A percentile compares a stretch with the other conserved stretches of the same genome.
These are phyloP conservation scores for Ambrosiella cleistominuta DNA, from an alignment of 2,329 filamentous ascomycete species.

Conservation along the genomic window DNA sequence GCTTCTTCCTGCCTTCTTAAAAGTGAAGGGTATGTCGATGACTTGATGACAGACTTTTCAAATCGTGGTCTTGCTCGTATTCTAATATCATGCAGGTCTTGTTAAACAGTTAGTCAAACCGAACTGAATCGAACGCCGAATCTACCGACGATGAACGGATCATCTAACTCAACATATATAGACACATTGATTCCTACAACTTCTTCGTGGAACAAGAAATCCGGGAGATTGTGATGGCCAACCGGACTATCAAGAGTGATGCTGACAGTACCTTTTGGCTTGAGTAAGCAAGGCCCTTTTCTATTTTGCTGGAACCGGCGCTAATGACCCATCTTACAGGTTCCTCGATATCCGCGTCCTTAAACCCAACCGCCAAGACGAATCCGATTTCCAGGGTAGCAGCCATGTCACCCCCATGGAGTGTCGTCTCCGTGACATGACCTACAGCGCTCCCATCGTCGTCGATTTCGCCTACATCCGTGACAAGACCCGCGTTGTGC, in stretches of 20 bases:
- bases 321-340: slow-evolving; percentile 16
- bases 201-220: slow-evolving; percentile 94
- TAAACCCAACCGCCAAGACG: slow-evolving; percentile 61
- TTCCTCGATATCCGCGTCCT: slow-evolving; percentile 83
- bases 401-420: slow-evolving; percentile 83
- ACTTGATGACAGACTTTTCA: neutral
- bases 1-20: slow-evolving; percentile 87
- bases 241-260: slow-evolving; percentile 76
- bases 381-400: slow-evolving; percentile 50
- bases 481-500: slow-evolving; percentile 57
- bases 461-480: slow-evolving; percentile 84
- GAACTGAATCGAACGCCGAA: slow-evolving; percentile 11
- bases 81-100: slow-evolving; percentile 7
- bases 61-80: neutral
- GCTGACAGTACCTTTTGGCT: slow-evolving; percentile 86
- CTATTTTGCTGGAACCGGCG: neutral
- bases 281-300: slow-evolving; percentile 29
- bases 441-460: slow-evolving; percentile 87
- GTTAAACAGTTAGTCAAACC: slow-evolving; percentile 13
- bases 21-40: slow-evolving; percentile 56
- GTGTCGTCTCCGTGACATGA: slow-evolving; percentile 89
- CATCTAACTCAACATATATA: slow-evolving; percentile 15
- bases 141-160: neutral
- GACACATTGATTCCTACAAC: slow-evolving; percentile 94
- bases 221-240: slow-evolving; percentile 89